Conservation (phyloP, 768 basidiomycete species). For the Russula sp. region DNA sequence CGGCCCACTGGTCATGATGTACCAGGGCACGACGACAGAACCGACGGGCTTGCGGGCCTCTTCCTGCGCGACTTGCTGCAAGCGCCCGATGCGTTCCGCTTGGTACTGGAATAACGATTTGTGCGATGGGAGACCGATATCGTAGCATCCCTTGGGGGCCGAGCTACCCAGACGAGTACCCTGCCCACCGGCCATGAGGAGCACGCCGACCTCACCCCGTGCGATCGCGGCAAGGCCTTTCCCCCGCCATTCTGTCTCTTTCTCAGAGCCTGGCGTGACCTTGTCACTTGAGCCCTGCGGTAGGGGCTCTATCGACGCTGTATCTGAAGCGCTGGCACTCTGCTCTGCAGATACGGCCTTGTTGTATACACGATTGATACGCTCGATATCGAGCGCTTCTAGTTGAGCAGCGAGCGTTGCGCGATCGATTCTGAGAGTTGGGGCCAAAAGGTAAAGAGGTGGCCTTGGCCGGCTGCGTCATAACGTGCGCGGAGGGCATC, state of each 20-base stretch:
- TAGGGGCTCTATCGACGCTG: conserved; percentile 66
- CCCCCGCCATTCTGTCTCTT: conserved; percentile 69
- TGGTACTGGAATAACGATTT: conserved; percentile 96
- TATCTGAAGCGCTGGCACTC: conserved; percentile 40
- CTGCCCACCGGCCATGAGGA: conserved; percentile 98
- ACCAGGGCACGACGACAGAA: conserved; percentile 86
- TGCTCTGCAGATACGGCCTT: conserved; percentile 71
- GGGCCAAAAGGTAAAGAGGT: conserved; percentile 87
- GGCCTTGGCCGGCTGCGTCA: conserved; percentile 78
- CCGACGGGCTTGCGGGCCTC: conserved; percentile 50
- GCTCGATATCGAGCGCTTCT: conserved; percentile 75
- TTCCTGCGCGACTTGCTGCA: conserved; percentile 73
- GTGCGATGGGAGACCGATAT: conserved; percentile 90
- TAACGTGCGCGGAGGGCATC: conserved; percentile 61
- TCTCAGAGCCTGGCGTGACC: conserved; percentile 50
- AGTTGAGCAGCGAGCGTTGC: conserved; percentile 66
- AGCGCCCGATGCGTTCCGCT: conserved; percentile 88
- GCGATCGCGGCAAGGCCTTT: conserved; percentile 80
- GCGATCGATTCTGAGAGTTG: conserved; percentile 65
- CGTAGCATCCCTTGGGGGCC: conserved; percentile 97
- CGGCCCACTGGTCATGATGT: conserved; percentile 98
- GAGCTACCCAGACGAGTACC: conserved; percentile 90
- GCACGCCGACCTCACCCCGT: conserved; percentile 82
- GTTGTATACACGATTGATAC: conserved; percentile 85
- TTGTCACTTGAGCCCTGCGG: conserved; percentile 74